Base-by-base conservation (phyloP, 495 filamentous ascomycete species). In the Daldinia concentrica region DNA sequence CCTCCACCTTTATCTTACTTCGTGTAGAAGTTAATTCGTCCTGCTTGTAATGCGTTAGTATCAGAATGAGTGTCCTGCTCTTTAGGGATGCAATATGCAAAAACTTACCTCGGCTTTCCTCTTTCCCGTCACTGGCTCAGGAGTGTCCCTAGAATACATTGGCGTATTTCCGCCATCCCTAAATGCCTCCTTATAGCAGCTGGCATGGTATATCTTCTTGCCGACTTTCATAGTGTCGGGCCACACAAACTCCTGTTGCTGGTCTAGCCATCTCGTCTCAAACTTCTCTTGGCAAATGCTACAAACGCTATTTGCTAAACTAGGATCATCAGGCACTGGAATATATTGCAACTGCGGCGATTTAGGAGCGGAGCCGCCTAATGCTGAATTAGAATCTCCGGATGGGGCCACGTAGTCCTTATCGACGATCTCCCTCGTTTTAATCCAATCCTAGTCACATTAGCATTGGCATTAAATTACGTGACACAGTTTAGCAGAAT, bases 241-340 rank as follows among this genome's bases (percentile, higher is more conserved):
- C 93, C 96, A 99, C 32, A 99, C 97, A 85, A 93, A 98, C 67
- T 98, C 93, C 78, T 98, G 93, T 19, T 89, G 91, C 66, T 95
- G 92, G 69, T 97, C 93, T 17, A 93, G 90, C 92, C 93, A 98
- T 37, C 84, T 84, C 66, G 88, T 94, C 79, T 95, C 90, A 64
- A 98, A 97, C 70, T 91, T 90, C 80, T 99, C 95, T 78, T 97
- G 94, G 78, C 95, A 98, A 71, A 99, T 95, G 34, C 93, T 92
- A 73, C 95, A 99, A 3, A 91, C 86, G 27, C 84, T 88, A 69
- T 90, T 91, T 17, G 89, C 87, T 34, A 91, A 80, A 4, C 85
- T 83, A 24, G 90, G 87, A 73, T 94, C 91, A 58, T 91, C 90
- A 1, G 94, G 95, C 7, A 94, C 94, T 8, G 89, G 87, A 27